A percentile compares a stretch with the other conserved stretches of the same genome.
Evolutionary conservation across 1,284 basidiomycete genomes (phyloP).

Genomic region (Ganoderma leucocontextum): DNA sequence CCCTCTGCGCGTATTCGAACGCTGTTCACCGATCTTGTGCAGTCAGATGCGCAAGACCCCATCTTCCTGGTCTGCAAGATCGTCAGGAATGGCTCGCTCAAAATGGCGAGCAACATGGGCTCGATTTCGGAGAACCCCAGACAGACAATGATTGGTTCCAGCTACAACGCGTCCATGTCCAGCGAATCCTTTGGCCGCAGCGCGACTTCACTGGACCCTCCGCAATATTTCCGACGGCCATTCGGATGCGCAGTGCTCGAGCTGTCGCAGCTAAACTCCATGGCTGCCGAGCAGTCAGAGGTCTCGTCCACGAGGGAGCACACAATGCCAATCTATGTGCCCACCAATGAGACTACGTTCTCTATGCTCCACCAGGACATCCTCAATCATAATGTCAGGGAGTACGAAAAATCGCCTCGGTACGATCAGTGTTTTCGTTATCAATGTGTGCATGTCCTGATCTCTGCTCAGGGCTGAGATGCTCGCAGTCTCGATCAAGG

Average conservation of each 20-base stretch:
- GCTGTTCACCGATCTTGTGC: slow-evolving; percentile 89
- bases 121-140: slow-evolving; percentile 56
- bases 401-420: slow-evolving; percentile 88
- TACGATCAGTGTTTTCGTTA: slow-evolving; percentile 43
- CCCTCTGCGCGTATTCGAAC: slow-evolving; percentile 77
- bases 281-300: slow-evolving; percentile 68
- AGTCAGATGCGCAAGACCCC: slow-evolving; percentile 85
- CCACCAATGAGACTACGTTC: slow-evolving; percentile 86
- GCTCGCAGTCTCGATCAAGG: slow-evolving; percentile 89
- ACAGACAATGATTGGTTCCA: slow-evolving; percentile 55
- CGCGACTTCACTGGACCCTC: slow-evolving; percentile 32
- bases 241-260: slow-evolving; percentile 96
- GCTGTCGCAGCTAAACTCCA: slow-evolving; percentile 78
- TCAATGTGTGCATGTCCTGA: slow-evolving; percentile 4
- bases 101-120: slow-evolving; percentile 70
- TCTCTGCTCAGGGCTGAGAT: slow-evolving; percentile 73
- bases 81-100: slow-evolving; percentile 88
- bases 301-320: slow-evolving; percentile 75
- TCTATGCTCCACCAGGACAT: slow-evolving; percentile 97
- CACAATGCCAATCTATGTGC: slow-evolving; percentile 90
- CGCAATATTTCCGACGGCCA: slow-evolving; percentile 78
- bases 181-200: slow-evolving; percentile 29
- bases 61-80: slow-evolving; percentile 92
- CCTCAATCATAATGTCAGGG: slow-evolving; percentile 80
- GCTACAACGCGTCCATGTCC: slow-evolving; percentile 18